phyloP scores from a whole-genome alignment of 2,329 filamentous ascomycete species.

The Penicillium sumatraense region DNA sequence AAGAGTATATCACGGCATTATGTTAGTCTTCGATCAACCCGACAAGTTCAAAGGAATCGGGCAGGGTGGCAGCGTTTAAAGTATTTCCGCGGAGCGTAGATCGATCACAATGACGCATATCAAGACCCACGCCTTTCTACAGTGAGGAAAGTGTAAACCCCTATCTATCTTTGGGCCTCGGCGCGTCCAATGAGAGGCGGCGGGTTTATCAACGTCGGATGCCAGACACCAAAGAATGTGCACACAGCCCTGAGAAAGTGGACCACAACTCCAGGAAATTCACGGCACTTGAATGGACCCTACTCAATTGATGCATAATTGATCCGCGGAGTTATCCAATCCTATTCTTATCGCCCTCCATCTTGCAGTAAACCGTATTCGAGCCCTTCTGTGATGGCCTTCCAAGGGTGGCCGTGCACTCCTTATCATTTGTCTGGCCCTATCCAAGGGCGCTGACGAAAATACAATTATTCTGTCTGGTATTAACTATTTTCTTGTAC shows the following conservation, averaged over 20 bases:
- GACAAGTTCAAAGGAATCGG: background rate
- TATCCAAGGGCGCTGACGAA: background rate
- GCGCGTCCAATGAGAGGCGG: constrained; percentile 27
- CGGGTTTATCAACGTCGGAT: constrained; percentile 27
- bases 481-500: background rate
- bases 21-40: background rate
- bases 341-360: constrained; percentile 7
- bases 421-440: constrained; percentile 17
- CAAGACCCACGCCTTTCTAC: constrained; percentile 4
- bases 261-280: constrained; percentile 5
- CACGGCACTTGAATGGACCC: background rate
- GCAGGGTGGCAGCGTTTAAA: constrained; percentile 6
- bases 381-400: constrained; percentile 7
- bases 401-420: background rate
- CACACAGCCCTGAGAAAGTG: background rate
- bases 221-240: background rate
- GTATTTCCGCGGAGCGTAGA: constrained; percentile 29
- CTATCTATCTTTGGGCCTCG: constrained; percentile 17
- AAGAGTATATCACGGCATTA: background rate
- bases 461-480: background rate
- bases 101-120: constrained; percentile 1
- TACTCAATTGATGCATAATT: background rate
- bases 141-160: background rate
- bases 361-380: background rate
- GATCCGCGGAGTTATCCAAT: constrained; percentile 24